Percentiles rank a stretch among this genome's conserved stretches.
These are phyloP conservation scores for Streptanthus diversifolius DNA, from an alignment of 345 rosid species.

Conservation along the genomic window DNA sequence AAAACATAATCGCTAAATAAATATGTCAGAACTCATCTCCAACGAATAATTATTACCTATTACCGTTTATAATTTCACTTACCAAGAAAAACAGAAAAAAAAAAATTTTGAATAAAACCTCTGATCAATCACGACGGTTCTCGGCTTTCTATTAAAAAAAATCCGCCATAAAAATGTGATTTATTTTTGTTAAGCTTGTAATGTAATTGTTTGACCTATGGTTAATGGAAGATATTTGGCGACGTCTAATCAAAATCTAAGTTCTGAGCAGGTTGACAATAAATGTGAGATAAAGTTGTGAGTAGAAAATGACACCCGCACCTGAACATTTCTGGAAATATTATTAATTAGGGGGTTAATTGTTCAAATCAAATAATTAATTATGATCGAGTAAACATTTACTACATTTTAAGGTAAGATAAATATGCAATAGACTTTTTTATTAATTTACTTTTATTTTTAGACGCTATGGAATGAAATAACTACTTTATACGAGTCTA, in stretches of 20 bases:
- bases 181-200: neutral
- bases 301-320: slow-evolving; percentile 19
- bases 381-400: neutral
- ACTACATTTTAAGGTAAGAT: neutral
- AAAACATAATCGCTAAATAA: neutral
- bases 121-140: neutral
- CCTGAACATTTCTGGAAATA: slow-evolving; percentile 25
- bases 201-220: neutral
- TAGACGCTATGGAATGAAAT: neutral
- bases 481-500: neutral
- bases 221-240: slow-evolving; percentile 11
- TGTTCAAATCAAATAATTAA: slow-evolving; percentile 29
- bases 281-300: neutral
- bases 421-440: neutral
- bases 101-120: neutral
- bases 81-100: neutral
- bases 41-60: neutral
- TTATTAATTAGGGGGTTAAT: slow-evolving; percentile 18
- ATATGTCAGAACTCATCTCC: neutral
- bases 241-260: slow-evolving; percentile 15
- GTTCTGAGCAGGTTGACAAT: neutral
- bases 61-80: neutral
- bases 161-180: neutral
- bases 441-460: neutral
- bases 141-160: neutral